Percentiles rank a stretch among this genome's conserved stretches.
phyloP scores from a whole-genome alignment of 805 yeast genomes.

The Komagataella phaffii region DNA sequence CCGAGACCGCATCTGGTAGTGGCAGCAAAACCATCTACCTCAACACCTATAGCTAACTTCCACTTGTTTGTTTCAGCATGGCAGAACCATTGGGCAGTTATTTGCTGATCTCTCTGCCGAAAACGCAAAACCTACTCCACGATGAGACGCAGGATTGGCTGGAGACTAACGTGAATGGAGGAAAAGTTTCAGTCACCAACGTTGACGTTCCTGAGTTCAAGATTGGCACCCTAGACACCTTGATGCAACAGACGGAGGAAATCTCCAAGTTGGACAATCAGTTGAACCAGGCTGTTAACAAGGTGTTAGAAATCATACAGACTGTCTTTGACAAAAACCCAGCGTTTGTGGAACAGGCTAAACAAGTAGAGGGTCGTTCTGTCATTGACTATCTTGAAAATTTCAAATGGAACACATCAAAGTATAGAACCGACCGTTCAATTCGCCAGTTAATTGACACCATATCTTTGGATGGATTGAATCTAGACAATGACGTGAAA shows the following conservation, averaged over 20 bases:
- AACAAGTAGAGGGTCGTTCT: slow-evolving; percentile 26
- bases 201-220: slow-evolving; percentile 74
- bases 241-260: slow-evolving; percentile 87
- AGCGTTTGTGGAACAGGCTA: slow-evolving; percentile 13
- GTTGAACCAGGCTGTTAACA: slow-evolving; percentile 51
- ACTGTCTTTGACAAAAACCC: slow-evolving; percentile 24
- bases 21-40: neutral
- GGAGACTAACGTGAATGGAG: slow-evolving; percentile 39
- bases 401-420: slow-evolving; percentile 81
- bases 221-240: slow-evolving; percentile 86
- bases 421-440: slow-evolving; percentile 76
- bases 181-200: slow-evolving; percentile 40
- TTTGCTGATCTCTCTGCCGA: slow-evolving; percentile 44
- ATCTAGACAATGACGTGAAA: slow-evolving; percentile 77
- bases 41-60: neutral
- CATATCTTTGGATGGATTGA: slow-evolving; percentile 65
- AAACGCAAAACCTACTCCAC: slow-evolving; percentile 20
- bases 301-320: slow-evolving; percentile 62
- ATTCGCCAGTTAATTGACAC: slow-evolving; percentile 59
- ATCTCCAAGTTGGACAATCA: slow-evolving; percentile 72
- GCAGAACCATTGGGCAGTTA: slow-evolving; percentile 25
- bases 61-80: slow-evolving; percentile 6
- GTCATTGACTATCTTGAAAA: slow-evolving; percentile 56
- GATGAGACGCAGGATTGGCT: slow-evolving; percentile 28
- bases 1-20: neutral